phyloP scores from a whole-genome alignment of 108 stramenopile species.

The Skeletonema grethae region DNA sequence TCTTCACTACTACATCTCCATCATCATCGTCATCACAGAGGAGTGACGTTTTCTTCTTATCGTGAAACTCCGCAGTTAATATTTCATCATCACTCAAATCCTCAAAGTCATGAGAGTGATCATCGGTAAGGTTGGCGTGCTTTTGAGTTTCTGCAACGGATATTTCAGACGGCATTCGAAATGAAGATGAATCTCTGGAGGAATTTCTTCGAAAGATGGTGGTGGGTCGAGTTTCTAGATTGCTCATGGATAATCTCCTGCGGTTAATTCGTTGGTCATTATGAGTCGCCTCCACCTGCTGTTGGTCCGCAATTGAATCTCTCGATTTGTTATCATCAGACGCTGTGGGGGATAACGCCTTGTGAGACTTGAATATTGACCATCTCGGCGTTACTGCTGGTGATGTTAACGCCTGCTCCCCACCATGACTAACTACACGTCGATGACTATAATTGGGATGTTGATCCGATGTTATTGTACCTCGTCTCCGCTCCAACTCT shows the following conservation, averaged over 20 bases:
- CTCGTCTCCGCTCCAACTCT: conserved; percentile 32
- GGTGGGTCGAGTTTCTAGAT: neutral
- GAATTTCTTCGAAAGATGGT: neutral
- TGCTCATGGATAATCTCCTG: neutral
- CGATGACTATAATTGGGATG: neutral
- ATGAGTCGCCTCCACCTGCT: neutral
- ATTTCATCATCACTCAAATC: conserved; percentile 46
- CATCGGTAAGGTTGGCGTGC: conserved; percentile 20
- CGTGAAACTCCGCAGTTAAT: conserved; percentile 30
- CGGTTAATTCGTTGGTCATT: neutral
- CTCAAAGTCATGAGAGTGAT: conserved; percentile 7
- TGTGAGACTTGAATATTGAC: neutral
- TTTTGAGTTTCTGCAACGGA: conserved; percentile 22
- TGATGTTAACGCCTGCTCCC: neutral
- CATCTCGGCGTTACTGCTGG: neutral
- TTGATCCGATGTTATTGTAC: neutral
- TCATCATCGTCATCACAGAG: conserved; percentile 7
- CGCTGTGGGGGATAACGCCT: neutral
- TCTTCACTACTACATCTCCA: conserved; percentile 49
- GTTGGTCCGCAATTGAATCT: neutral
- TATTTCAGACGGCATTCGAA: conserved; percentile 31
- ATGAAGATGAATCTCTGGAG: neutral
- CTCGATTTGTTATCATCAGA: neutral
- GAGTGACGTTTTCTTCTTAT: neutral
- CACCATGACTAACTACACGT: neutral